These are phyloP conservation scores for Colletotrichum navitas DNA, from an alignment of 2,329 filamentous ascomycete genomes.

Conservation along the genomic window DNA sequence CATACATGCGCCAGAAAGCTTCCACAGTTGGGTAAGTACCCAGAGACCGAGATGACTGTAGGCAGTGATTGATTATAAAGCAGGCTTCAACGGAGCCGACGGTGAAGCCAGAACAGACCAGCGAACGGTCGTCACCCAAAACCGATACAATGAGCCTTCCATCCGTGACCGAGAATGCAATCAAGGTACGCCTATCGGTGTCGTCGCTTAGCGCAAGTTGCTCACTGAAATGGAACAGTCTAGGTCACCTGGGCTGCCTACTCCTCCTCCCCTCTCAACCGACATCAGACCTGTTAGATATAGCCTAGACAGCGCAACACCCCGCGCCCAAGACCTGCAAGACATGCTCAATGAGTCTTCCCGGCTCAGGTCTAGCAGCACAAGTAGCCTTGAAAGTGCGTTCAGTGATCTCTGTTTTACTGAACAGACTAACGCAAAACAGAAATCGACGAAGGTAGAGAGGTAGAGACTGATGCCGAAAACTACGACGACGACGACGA, in stretches of 20 bases:
- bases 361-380: conserved; percentile 73
- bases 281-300: conserved; percentile 76
- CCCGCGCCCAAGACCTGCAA: conserved; percentile 84
- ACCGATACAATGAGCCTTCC: conserved; percentile 54
- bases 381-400: conserved; percentile 83
- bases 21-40: conserved; percentile 78
- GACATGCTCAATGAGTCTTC: conserved; percentile 73
- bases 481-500: conserved; percentile 60
- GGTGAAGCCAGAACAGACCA: conserved; percentile 51
- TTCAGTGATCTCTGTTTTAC: conserved; percentile 15
- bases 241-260: conserved; percentile 59
- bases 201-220: neutral
- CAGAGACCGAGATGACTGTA: neutral
- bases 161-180: conserved; percentile 51
- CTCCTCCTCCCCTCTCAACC: conserved; percentile 81
- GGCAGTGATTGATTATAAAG: conserved; percentile 44
- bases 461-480: conserved; percentile 67
- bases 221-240: conserved; percentile 43
- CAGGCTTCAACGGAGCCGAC: conserved; percentile 59
- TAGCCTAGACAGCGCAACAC: conserved; percentile 78
- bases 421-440: conserved; percentile 46
- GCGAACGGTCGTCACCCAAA: conserved; percentile 54
- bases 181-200: conserved; percentile 50
- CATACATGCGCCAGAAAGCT: conserved; percentile 89
- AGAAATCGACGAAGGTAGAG: conserved; percentile 70